phyloP scores from a whole-genome alignment of 495 filamentous ascomycete genomes.

The Aspergillus leporis region DNA sequence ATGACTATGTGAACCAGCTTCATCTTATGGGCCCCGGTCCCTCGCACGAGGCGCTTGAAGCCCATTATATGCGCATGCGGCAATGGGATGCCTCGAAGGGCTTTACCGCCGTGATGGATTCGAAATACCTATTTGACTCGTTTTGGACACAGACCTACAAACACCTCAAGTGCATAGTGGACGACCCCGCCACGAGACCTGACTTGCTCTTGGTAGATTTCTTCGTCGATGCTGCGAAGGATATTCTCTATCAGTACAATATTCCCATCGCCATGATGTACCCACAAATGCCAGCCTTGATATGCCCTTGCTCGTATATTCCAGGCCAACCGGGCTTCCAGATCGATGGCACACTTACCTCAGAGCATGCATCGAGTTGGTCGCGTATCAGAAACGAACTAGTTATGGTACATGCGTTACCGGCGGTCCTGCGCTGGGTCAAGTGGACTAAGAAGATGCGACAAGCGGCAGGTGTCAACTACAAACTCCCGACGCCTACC shows the following conservation, averaged over 20 bases:
- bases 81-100: slow-evolving; percentile 31
- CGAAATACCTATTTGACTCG: slow-evolving; percentile 35
- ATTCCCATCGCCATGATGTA: slow-evolving; percentile 37
- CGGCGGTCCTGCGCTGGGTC: slow-evolving; percentile 25
- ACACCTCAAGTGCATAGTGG: slow-evolving; percentile 25
- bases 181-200: slow-evolving; percentile 24
- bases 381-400: slow-evolving; percentile 31
- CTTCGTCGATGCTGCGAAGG: slow-evolving; percentile 38
- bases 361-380: slow-evolving; percentile 36
- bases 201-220: slow-evolving; percentile 40
- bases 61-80: slow-evolving; percentile 32
- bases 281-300: slow-evolving; percentile 39
- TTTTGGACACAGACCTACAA: slow-evolving; percentile 41
- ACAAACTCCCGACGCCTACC: slow-evolving; percentile 17
- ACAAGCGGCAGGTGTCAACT: slow-evolving; percentile 24
- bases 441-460: slow-evolving; percentile 34
- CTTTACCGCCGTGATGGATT: slow-evolving; percentile 23
- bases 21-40: slow-evolving; percentile 24
- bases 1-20: slow-evolving; percentile 27
- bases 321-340: slow-evolving; percentile 42
- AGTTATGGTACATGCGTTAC: slow-evolving; percentile 20
- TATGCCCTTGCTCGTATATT: slow-evolving; percentile 35
- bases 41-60: slow-evolving; percentile 22
- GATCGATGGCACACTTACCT: slow-evolving; percentile 30
- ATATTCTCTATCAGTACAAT: slow-evolving; percentile 31